These are phyloP conservation scores for Phytophthora pisi DNA, from an alignment of 352 stramenopile genomes.

Conservation along the genomic window DNA sequence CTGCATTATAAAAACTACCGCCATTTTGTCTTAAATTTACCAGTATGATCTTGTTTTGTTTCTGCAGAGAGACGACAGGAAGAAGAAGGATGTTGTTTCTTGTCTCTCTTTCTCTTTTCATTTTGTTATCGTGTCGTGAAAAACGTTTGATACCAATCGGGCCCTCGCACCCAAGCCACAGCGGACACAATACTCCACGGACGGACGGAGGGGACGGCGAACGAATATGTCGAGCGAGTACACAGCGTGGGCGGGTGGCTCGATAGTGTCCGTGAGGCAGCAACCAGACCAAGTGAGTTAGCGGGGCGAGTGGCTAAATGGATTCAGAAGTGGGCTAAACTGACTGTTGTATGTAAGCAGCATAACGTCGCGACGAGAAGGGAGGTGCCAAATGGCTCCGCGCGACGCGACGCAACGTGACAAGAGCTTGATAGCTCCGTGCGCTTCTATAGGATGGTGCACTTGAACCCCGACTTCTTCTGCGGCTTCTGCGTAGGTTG, in stretches of 20 bases:
- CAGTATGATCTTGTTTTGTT: not conserved
- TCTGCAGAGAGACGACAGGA: not conserved
- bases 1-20: constrained; percentile 24
- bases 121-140: constrained; percentile 14
- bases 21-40: constrained; percentile 8
- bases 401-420: constrained; percentile 27
- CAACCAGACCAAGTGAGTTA: constrained; percentile 15
- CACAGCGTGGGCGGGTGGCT: not conserved
- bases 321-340: constrained; percentile 41
- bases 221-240: constrained; percentile 21
- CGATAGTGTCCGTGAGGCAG: constrained; percentile 11
- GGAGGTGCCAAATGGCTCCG: constrained; percentile 14
- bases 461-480: constrained; percentile 72
- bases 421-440: constrained; percentile 20
- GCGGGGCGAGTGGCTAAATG: constrained; percentile 20
- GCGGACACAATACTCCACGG: constrained; percentile 13
- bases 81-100: constrained; percentile 1
- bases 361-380: constrained; percentile 32
- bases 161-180: constrained; percentile 6
- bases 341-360: constrained; percentile 46
- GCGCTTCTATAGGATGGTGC: constrained; percentile 56
- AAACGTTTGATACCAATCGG: constrained; percentile 8
- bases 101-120: constrained; percentile 12
- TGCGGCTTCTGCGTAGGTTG: constrained; percentile 59
- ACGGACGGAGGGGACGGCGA: constrained; percentile 15